Base-by-base conservation (phyloP, 768 basidiomycete genomes). In the Lactarius hengduanensis region DNA sequence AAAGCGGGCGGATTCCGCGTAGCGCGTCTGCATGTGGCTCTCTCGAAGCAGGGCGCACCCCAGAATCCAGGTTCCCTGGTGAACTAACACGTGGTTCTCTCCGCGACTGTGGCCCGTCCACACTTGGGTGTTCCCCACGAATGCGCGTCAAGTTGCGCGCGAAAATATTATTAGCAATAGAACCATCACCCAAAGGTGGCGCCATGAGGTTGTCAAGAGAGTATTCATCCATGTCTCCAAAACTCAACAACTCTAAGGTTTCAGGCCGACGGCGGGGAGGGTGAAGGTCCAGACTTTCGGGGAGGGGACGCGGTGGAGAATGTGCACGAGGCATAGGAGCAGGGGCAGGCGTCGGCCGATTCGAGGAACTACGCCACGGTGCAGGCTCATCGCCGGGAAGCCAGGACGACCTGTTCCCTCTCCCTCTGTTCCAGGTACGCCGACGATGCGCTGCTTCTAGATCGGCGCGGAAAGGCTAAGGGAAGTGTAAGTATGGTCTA, bases 21-120 rank as follows among this genome's bases (percentile, higher is more conserved):
- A 67, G 54, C 26, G 62, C 66, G 32, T 67, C 66, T 50, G 43
- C 62, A 20, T 63, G 66, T 13, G 66, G 66, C 22, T 67, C 66
- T 18, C 66, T 67, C 20, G 36, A 13, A 18, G 53, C 41, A n/a
- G 54, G 43, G 50, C 58, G 62, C 50, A 53, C 50, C 20, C 50
- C 58, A n/a, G 61, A 22, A 34, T 67, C 66, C 50, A 54, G 30
- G 40, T 54, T 34, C 57, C 61, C 62, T 22, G 65, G 55, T 11
- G 62, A 41, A 26, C 40, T 55, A 20, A 41, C 41, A 9, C 41
- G 66, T 32, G 58, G 15, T 6, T 67, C 66, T 32, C 66, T 57
- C 38, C 62, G 61, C 2, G 47, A 50, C 13, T 59, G 65, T 54
- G 62, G 62, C 34, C 41, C 58, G 4, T 67, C 62, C 53, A 32